Conservation (phyloP, 2,329 filamentous ascomycete genomes). For the Davidsoniella eucalypti region DNA sequence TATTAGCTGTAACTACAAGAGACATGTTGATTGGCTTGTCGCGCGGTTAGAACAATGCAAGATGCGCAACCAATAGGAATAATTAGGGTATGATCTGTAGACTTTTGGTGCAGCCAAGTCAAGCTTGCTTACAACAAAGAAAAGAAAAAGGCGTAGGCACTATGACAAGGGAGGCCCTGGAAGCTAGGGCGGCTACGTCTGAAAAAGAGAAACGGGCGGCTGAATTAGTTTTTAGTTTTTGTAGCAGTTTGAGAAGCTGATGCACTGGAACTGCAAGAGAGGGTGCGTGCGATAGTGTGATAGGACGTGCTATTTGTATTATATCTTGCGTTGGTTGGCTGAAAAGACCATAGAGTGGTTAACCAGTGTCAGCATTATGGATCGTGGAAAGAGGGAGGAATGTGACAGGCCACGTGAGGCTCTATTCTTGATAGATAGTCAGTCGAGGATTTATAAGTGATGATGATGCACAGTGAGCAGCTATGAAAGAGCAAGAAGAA, state of each 20-base stretch:
- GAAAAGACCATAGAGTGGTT: not conserved
- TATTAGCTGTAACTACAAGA: not conserved
- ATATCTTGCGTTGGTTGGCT: not conserved
- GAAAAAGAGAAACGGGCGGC: not conserved
- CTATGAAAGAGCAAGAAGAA: not conserved
- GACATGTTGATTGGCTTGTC: not conserved
- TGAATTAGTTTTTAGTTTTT: not conserved
- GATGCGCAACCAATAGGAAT: too few relatives aligned
- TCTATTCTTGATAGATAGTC: too few relatives aligned
- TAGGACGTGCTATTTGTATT: too few relatives aligned
- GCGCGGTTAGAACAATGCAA: not conserved
- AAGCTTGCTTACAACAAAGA: too few relatives aligned
- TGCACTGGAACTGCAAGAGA: constrained; percentile 1
- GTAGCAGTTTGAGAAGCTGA: not conserved
- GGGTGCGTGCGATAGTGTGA: constrained; percentile 2
- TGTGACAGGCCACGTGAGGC: too few relatives aligned
- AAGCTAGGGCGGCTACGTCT: too few relatives aligned
- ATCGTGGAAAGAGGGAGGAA: not conserved
- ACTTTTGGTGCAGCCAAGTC: too few relatives aligned
- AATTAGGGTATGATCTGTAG: too few relatives aligned
- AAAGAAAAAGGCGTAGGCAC: too few relatives aligned
- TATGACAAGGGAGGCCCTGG: too few relatives aligned
- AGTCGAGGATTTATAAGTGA: too few relatives aligned
- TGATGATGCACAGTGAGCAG: too few relatives aligned
- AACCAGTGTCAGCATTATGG: not conserved